Conservation (phyloP, 768 basidiomycete species). For the Serendipita sp. region DNA sequence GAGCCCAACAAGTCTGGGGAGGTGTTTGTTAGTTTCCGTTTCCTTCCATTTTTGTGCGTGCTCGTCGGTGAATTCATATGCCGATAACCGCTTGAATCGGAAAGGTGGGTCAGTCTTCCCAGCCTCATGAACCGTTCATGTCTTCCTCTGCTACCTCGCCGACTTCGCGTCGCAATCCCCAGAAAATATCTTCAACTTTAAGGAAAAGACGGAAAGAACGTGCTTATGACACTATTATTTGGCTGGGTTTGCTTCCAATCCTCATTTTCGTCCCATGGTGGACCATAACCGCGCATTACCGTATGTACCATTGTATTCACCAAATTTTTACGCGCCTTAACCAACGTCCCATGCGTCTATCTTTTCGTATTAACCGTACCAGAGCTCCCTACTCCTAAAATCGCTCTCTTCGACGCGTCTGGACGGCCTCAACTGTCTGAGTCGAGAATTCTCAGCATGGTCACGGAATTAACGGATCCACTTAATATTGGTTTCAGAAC, state of each 20-base stretch:
- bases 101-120: too few species aligned
- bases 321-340: not conserved
- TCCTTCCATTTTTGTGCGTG: too few species aligned
- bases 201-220: too few species aligned
- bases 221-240: not conserved
- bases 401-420: not conserved
- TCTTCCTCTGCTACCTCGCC: too few species aligned
- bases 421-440: slow-evolving; percentile 13
- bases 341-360: too few species aligned
- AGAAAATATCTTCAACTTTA: too few species aligned
- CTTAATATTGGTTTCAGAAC: slow-evolving; percentile 84
- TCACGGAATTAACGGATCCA: slow-evolving; percentile 20
- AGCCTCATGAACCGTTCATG: too few species aligned
- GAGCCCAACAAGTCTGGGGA: too few species aligned
- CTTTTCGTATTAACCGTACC: not conserved
- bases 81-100: too few species aligned
- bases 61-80: too few species aligned
- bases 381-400: slow-evolving; percentile 7
- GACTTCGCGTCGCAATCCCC: too few species aligned
- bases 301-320: not conserved
- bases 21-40: too few species aligned
- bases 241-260: slow-evolving; percentile 7
- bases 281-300: slow-evolving; percentile 10
- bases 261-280: not conserved
- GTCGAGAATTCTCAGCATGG: slow-evolving; percentile 16